These are phyloP conservation scores for Antitrichia curtipendula DNA, from an alignment of 225 moss, liverwort and hornwort species.

Conservation along the genomic window DNA sequence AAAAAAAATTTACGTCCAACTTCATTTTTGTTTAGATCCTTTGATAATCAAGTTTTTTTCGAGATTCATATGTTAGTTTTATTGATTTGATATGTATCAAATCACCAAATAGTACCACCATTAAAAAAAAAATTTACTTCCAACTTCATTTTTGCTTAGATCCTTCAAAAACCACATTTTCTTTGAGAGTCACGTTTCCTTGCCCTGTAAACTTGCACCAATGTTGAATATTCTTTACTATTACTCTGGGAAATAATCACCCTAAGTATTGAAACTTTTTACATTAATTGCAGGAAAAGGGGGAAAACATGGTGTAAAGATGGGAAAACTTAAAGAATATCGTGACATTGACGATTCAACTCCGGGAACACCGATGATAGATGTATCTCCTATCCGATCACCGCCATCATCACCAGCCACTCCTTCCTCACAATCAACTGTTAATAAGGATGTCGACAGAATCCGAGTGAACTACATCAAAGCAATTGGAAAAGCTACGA, in stretches of 20 bases:
- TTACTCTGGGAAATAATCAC: neutral
- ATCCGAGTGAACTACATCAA: neutral
- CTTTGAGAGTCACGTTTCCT: too few species aligned
- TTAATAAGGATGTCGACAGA: neutral
- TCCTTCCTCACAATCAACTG: neutral
- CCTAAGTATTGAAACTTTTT: too few species aligned
- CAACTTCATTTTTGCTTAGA: neutral
- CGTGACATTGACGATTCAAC: neutral
- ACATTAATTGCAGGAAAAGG: neutral
- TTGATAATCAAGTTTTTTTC: too few species aligned
- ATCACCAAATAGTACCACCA: neutral
- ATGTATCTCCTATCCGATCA: neutral
- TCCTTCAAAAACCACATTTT: fast-evolving
- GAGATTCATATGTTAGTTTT: too few species aligned
- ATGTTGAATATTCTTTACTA: neutral
- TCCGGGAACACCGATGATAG: neutral
- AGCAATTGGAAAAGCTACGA: neutral
- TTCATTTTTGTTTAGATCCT: too few species aligned
- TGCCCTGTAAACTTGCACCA: too few species aligned
- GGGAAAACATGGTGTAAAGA: neutral
- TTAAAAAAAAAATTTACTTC: neutral
- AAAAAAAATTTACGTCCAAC: too few species aligned
- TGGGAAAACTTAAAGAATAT: neutral
- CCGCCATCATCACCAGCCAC: neutral
- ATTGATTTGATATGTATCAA: neutral